phyloP scores from a whole-genome alignment of 306 rosid genomes.

The Arachis hypogaea region DNA sequence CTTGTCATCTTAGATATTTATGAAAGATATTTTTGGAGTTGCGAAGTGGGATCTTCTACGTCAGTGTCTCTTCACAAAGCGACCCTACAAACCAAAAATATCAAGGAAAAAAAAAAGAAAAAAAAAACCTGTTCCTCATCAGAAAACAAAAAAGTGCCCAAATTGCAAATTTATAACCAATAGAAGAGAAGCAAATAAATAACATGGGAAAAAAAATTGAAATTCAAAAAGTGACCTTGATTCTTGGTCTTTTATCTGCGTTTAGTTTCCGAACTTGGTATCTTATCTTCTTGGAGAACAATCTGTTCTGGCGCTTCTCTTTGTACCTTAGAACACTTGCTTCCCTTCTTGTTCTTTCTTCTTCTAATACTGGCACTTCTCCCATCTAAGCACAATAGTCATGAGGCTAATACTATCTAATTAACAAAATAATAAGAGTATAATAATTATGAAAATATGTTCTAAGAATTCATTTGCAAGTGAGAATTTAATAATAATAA shows the following conservation, averaged over 20 bases:
- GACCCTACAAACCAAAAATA: constrained; percentile 67
- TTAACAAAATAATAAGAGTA: neutral
- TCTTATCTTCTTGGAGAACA: constrained; percentile 94
- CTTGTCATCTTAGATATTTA: constrained; percentile 47
- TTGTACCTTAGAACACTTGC: constrained; percentile 85
- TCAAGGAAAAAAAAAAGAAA: constrained; percentile 25
- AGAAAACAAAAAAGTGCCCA: constrained; percentile 32
- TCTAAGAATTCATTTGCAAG: constrained; percentile 13
- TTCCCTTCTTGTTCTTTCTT: constrained; percentile 70
- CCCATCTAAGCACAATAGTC: constrained; percentile 57
- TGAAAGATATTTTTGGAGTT: constrained; percentile 51
- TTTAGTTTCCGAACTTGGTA: constrained; percentile 87
- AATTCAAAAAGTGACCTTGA: constrained; percentile 56
- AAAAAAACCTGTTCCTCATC: constrained; percentile 37
- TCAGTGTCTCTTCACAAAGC: constrained; percentile 78
- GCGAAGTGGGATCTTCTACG: constrained; percentile 17
- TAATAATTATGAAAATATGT: neutral
- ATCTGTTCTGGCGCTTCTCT: constrained; percentile 76
- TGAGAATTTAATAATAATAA: neutral
- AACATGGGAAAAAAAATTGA: neutral
- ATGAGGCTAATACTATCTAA: neutral
- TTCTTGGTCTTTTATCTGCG: constrained; percentile 88
- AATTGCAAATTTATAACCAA: neutral
- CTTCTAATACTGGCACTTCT: constrained; percentile 77
- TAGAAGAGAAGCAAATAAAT: neutral